Base-by-base conservation (phyloP, 345 rosid genomes). In the Citrus trifoliata region DNA sequence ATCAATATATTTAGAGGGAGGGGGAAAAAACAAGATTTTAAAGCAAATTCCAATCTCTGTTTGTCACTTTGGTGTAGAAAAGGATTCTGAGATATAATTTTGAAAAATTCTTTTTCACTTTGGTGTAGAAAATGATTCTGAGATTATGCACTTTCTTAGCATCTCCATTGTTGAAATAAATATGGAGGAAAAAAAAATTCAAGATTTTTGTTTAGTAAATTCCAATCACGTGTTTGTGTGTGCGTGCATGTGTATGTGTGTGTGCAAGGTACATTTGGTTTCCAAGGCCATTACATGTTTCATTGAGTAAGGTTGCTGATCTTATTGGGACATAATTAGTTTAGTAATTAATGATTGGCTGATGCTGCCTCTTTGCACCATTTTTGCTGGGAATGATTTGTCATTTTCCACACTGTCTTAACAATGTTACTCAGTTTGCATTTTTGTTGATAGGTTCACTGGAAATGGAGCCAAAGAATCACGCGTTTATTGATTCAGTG, bases 381-480 rank as follows among this genome's bases (percentile, higher is more conserved):
- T 32, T 30, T 71, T 28, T 30, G 70, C 78, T 77, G 6, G 1
- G 14, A 53, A 24, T 77, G 8, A 16, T 35, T 73, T 21, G 74
- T 76, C 3, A 76, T 66, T 30, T 28, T 53, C 32, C 6, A 8
- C 42, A 3, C 27, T 64, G 6, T 21, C 32, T 27, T 62, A 35
- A 21, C 35, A 42, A 56, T 72, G 46, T 60, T 51, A 25, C 75
- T 65, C 25, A 70, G 13, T 74, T 65, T 82, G 58, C 72, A 80
- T 59, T 79, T 87, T 68, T 85, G 38, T 65, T 85, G 71, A 74
- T 77, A 97, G 99, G 98, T 97, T 13, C 99, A 94, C 81, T 97
- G 98, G 98, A 97, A 97, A 80, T 97, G 99, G 99, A 92, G 97
- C 83, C 93, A 93, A 81, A 92, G 97, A 87, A 94, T 97, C 76